phyloP scores from a whole-genome alignment of 371 early-diverging fungal species.

The Dichotomocladium elegans region DNA sequence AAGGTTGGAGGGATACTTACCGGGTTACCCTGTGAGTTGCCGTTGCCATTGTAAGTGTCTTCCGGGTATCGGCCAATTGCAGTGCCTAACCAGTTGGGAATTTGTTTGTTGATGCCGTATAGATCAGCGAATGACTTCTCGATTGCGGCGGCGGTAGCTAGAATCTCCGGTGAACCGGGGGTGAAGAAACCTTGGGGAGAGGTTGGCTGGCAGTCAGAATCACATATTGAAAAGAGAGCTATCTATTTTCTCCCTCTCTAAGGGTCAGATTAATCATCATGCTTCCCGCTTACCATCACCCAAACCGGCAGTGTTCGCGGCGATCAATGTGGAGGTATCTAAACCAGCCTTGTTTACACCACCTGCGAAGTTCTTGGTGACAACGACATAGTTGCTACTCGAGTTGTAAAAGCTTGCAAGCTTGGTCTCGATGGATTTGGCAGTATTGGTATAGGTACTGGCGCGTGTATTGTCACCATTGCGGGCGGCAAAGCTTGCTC shows the following conservation, averaged over 20 bases:
- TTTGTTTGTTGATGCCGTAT: conserved; percentile 52
- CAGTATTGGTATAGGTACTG: conserved; percentile 3
- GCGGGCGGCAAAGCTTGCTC: conserved; percentile 8
- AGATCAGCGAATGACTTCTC: conserved; percentile 37
- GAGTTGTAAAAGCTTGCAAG: conserved; percentile 46
- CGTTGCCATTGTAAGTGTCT: conserved; percentile 68
- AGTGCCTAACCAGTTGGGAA: conserved; percentile 18
- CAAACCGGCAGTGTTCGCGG: conserved; percentile 46
- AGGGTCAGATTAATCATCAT: too few relatives aligned
- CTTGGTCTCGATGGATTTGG: conserved; percentile 21
- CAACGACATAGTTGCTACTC: conserved; percentile 24
- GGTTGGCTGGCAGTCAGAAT: too few relatives aligned
- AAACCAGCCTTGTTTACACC: conserved; percentile 38
- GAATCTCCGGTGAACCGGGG: conserved; percentile 43
- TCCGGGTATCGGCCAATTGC: conserved; percentile 75
- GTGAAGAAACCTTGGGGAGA: conserved; percentile 46
- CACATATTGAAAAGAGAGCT: too few relatives aligned
- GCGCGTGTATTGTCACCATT: conserved; percentile 3
- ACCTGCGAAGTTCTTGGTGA: conserved; percentile 30
- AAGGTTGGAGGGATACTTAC: too few relatives aligned
- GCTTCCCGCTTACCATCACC: too few relatives aligned
- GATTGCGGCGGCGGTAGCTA: conserved; percentile 48
- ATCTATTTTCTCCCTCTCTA: too few relatives aligned
- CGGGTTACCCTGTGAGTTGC: conserved; percentile 60
- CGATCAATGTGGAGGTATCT: conserved; percentile 65